Evolutionary conservation across 257 asterid genomes (phyloP).

Genomic region (Phtheirospermum japonicum): DNA sequence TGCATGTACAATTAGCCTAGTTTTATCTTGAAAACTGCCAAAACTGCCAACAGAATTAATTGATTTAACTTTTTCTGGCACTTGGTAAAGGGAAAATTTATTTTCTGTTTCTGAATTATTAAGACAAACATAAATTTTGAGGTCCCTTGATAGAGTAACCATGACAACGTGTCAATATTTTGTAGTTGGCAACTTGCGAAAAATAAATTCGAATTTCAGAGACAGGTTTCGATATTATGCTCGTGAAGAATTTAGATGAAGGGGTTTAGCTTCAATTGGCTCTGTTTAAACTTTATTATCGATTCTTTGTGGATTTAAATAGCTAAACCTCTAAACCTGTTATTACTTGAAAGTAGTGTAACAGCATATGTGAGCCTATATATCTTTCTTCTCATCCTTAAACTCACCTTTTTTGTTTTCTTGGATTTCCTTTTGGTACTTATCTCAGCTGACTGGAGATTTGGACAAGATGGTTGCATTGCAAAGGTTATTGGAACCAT

Average conservation of each 20-base stretch:
- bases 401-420: neutral
- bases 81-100: neutral
- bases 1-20: neutral
- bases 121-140: neutral
- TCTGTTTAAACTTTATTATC: neutral
- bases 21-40: conserved; percentile 10
- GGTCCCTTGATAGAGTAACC: neutral
- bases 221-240: conserved; percentile 1
- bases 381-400: neutral
- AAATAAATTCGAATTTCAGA: neutral
- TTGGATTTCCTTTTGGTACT: conserved; percentile 18
- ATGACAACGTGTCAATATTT: neutral
- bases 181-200: neutral
- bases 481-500: conserved; percentile 91
- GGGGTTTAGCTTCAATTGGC: neutral
- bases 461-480: conserved; percentile 92
- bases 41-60: neutral
- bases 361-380: neutral
- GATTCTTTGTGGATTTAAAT: neutral
- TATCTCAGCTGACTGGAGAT: conserved; percentile 83
- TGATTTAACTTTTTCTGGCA: neutral
- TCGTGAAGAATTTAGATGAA: neutral
- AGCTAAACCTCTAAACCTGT: neutral
- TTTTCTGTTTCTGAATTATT: neutral
- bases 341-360: neutral